Evolutionary conservation across 1,284 basidiomycete genomes (phyloP).

Genomic region (Malassezia arunalokei): DNA sequence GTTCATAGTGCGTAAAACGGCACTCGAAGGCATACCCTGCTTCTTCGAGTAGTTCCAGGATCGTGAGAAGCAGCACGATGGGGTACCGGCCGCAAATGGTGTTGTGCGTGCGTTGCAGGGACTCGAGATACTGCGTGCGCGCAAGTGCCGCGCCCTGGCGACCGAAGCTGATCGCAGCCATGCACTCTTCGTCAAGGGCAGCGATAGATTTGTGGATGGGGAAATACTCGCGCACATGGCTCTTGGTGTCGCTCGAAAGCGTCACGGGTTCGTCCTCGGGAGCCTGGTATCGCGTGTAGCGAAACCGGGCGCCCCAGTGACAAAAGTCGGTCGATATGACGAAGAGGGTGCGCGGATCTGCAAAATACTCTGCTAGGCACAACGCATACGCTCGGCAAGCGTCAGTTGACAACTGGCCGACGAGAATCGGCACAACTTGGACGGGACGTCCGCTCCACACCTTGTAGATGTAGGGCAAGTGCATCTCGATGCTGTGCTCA

Average conservation of each 20-base stretch:
- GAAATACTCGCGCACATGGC: neutral
- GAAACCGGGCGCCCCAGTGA: conserved; percentile 86
- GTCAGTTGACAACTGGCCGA: conserved; percentile 59
- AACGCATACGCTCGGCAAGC: conserved; percentile 57
- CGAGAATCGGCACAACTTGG: conserved; percentile 74
- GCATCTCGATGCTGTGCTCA: conserved; percentile 97
- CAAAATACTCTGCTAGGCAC: conserved; percentile 67
- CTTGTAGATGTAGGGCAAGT: conserved; percentile 80
- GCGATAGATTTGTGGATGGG: conserved; percentile 55
- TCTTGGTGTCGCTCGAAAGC: conserved; percentile 6
- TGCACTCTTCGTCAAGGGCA: conserved; percentile 64
- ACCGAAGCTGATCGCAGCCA: conserved; percentile 56
- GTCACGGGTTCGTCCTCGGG: conserved; percentile 48
- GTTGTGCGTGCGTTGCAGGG: conserved; percentile 73
- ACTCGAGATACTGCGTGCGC: conserved; percentile 49
- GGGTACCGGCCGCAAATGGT: conserved; percentile 95
- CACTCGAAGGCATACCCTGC: conserved; percentile 27
- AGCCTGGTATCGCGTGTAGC: conserved; percentile 80
- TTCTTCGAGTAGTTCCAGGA: conserved; percentile 57
- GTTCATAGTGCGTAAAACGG: conserved; percentile 48
- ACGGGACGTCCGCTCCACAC: conserved; percentile 70
- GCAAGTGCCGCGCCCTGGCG: conserved; percentile 24
- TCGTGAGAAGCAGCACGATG: conserved; percentile 76
- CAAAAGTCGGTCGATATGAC: conserved; percentile 94
- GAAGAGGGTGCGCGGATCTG: conserved; percentile 65